Base-by-base conservation (phyloP, 2,329 filamentous ascomycete genomes). In the Fusarium odoratissimum region DNA sequence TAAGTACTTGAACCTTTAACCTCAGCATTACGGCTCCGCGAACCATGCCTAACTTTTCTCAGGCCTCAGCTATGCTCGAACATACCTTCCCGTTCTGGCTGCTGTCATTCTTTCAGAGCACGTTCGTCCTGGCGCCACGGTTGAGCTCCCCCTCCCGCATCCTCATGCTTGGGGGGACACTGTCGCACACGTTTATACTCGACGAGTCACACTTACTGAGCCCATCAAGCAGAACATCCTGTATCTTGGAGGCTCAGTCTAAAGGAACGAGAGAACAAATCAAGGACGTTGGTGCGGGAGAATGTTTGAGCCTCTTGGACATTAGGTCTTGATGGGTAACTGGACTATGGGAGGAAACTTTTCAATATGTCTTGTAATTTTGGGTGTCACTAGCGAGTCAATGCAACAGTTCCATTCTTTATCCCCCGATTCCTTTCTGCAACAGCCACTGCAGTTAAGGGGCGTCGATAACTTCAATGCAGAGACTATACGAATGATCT, bases 131-230 rank as follows among this genome's bases (percentile, higher is more conserved):
- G 86, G 87, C 33, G 89, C 91, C 73, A 81, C 82, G 4, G 82
- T 91, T 57, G 88, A 91, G 70, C 80, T 91, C 14, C 89, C 89
- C 0, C 71, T 91, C 60, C 89, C 89, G 3, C 82, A 86, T 63
- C 89, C 89, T 2, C 84, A 85, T 56, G 85, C 82, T 12, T 91
- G 89, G 89, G 75, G 78, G 5, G 84, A 87, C 60, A 90, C 89
- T 1, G 81, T 89, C n/a, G 80, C 82, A 8, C 87, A 88, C 73
- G 82, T 89, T 31, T 91, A 90, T 75, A 88, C 86, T 0, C 86
- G 86, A 40, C 80, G 84, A 59, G 84, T 83, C 17, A 81, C 83
- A 49, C 67, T 81, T 17, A 87, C 84, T 2, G 80, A 83, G 16
- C 82, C 83, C 5, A 84, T 89, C 48, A 83, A 77, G 60, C 82